phyloP scores from a whole-genome alignment of 768 basidiomycete genomes.

The Xanthoconium stramineum region DNA sequence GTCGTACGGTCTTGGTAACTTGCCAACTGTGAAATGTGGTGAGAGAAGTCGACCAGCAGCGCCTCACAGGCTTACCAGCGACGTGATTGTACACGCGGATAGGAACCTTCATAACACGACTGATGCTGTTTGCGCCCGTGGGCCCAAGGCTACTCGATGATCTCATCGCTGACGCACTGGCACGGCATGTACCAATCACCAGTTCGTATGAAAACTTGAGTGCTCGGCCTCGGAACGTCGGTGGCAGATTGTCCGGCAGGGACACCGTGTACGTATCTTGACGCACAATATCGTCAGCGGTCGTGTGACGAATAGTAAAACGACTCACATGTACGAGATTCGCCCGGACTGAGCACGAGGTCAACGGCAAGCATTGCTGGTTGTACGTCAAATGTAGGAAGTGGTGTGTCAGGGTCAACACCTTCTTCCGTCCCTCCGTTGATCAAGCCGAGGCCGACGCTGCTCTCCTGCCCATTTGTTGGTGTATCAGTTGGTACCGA shows the following conservation, averaged over 20 bases:
- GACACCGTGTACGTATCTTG: slow-evolving; percentile 77
- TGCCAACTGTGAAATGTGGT: slow-evolving; percentile 40
- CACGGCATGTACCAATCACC: slow-evolving; percentile 81
- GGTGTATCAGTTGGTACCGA: slow-evolving; percentile 13
- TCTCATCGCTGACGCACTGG: slow-evolving; percentile 34
- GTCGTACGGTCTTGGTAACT: slow-evolving; percentile 68
- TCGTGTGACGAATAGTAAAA: background rate
- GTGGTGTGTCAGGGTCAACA: slow-evolving; percentile 56
- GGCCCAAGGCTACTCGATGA: slow-evolving; percentile 32
- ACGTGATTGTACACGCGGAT: slow-evolving; percentile 90
- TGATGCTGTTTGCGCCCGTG: slow-evolving; percentile 48
- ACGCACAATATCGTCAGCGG: background rate
- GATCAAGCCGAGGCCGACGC: slow-evolving; percentile 33
- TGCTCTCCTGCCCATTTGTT: slow-evolving; percentile 11
- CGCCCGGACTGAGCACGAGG: slow-evolving; percentile 74
- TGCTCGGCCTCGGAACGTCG: slow-evolving; percentile 83
- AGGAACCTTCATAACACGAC: slow-evolving; percentile 86
- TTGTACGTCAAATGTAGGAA: slow-evolving; percentile 85
- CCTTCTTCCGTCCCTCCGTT: slow-evolving; percentile 37
- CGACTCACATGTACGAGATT: slow-evolving; percentile 70
- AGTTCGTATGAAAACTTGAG: slow-evolving; percentile 88
- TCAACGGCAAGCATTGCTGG: slow-evolving; percentile 91
- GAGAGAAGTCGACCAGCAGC: slow-evolving; percentile 2
- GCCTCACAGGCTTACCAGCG: slow-evolving; percentile 46
- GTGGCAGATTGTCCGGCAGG: slow-evolving; percentile 80